Evolutionary conservation across 2,329 filamentous ascomycete species (phyloP), one percentile per base, ranked within the genome.

Genomic region (Fusarium sp.): DNA sequence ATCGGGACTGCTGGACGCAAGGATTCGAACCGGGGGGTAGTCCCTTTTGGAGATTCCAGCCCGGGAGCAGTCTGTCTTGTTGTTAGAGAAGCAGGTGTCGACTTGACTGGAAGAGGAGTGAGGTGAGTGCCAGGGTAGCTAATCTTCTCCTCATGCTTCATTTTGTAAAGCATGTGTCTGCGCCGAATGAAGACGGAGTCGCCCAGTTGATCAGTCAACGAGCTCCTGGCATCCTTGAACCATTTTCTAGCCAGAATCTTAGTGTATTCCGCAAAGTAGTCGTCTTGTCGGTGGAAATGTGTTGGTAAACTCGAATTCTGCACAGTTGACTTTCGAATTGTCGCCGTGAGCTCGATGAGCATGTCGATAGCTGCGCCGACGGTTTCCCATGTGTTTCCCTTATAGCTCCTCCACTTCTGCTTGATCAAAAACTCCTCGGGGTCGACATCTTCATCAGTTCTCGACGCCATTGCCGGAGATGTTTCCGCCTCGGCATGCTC

Each of bases 51-150:
- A 38, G 16, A 8, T 4, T 38, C 37, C 18, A 38, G 10, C 37
- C 7, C 8, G 6, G 0, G 37, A 1, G 6, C 4, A 5, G 37
- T 9, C 18, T n/a, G 4, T 5, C 7, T n/a, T 40, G 18, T n/a
- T n/a, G 4, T 9, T 11, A 20, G 18, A 40, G 18, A 18, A n/a
- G 4, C 18, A 10, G 8, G 1, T 6, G 37, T 10, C 8, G 8
- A 2, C 16, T 40, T 9, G n/a, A 18, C 4, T 5, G 18, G 9
- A 8, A 2, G 4, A n/a, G 37, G 37, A 5, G 18, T 20, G 18
- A 13, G 18, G n/a, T 20, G 18, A 10, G 38, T 5, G 9, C 9
- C 18, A n/a, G 38, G 5, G 9, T 40, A n/a, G 18, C 9, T 40
- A 1, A 40, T 40, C 18, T 40, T 40, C 18, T 40, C 38, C 38